Evolutionary conservation across 306 rosid genomes (phyloP).

Genomic region (Cajanus cajan): DNA sequence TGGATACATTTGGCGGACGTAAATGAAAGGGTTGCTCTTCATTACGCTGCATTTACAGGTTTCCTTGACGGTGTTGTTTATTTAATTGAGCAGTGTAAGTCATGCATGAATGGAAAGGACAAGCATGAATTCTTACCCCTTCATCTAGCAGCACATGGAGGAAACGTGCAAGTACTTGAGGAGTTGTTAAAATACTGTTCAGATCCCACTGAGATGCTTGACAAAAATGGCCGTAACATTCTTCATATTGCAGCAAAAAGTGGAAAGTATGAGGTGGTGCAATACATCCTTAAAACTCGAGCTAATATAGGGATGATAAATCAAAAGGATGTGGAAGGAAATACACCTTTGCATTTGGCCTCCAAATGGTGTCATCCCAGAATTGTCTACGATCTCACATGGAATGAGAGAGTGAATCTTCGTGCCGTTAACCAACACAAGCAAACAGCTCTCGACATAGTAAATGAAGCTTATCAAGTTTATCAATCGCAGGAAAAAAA

Average conservation of each 20-base stretch:
- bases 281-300: neutral
- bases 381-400: constrained; percentile 11
- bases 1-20: constrained; percentile 11
- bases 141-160: constrained; percentile 25
- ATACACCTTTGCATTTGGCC: constrained; percentile 44
- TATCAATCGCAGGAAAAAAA: neutral
- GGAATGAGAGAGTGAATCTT: neutral
- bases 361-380: neutral
- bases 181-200: constrained; percentile 2
- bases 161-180: neutral
- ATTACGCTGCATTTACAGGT: constrained; percentile 27
- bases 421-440: neutral
- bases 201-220: constrained; percentile 15
- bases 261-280: constrained; percentile 19
- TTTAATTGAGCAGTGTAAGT: neutral
- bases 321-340: neutral
- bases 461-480: neutral
- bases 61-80: constrained; percentile 23
- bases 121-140: neutral
- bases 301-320: constrained; percentile 13
- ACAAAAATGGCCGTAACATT: neutral
- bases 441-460: neutral
- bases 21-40: constrained; percentile 14
- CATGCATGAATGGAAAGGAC: neutral
- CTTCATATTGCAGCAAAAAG: constrained; percentile 17